These are phyloP conservation scores for Fusarium tuaranense DNA, from an alignment of 2,329 filamentous ascomycete genomes.

Conservation along the genomic window DNA sequence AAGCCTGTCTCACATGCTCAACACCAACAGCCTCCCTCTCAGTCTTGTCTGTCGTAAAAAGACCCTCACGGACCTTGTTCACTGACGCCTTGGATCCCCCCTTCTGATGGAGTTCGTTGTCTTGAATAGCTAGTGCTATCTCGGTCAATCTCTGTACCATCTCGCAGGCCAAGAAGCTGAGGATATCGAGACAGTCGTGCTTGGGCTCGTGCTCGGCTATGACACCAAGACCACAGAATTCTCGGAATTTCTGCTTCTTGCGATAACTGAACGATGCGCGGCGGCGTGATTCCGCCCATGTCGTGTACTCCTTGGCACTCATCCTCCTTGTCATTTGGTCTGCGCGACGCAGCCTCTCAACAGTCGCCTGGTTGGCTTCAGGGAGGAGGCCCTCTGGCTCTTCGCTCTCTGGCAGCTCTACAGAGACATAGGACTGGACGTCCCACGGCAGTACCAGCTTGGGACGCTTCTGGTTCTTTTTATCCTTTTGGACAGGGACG, in stretches of 20 bases:
- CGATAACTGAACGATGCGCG: conserved; percentile 98
- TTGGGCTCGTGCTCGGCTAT: conserved; percentile 95
- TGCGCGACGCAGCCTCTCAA: conserved; percentile 90
- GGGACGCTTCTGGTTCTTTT: conserved; percentile 71
- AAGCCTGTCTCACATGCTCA: conserved; percentile 12
- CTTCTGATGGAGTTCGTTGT: not conserved
- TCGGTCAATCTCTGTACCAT: conserved; percentile 97
- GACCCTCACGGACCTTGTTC: not conserved
- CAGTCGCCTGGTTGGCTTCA: conserved; percentile 89
- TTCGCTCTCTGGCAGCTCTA: conserved; percentile 83
- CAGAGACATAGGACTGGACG: conserved; percentile 85
- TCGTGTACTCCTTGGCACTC: conserved; percentile 96
- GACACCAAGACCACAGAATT: conserved; percentile 95
- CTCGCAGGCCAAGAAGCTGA: conserved; percentile 96
- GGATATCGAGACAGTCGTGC: conserved; percentile 96
- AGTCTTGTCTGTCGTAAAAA: not conserved
- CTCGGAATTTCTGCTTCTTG: conserved; percentile 94
- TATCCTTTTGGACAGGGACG: conserved; percentile 71
- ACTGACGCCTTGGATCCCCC: accelerated
- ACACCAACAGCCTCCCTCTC: not conserved
- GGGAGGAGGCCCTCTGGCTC: conserved; percentile 63
- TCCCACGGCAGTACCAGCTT: conserved; percentile 96
- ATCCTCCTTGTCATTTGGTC: conserved; percentile 97
- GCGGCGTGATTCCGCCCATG: conserved; percentile 90
- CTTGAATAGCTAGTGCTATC: conserved; percentile 92